phyloP scores from a whole-genome alignment of 371 early-diverging fungal species.

The Lichtheimia corymbifera region DNA sequence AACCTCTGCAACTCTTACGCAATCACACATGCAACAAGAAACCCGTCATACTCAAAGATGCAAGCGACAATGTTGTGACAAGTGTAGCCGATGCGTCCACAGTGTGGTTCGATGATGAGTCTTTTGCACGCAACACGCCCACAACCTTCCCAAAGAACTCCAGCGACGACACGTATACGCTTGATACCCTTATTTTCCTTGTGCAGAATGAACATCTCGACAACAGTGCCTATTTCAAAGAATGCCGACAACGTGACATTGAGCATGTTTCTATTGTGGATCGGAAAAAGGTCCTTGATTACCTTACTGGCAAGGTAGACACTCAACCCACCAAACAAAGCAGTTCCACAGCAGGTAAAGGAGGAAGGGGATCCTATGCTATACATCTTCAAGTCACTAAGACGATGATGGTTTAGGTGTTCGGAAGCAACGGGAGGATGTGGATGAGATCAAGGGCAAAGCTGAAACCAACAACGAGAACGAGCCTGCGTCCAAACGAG shows the following conservation, averaged over 20 bases:
- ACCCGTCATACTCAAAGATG: slow-evolving; percentile 50
- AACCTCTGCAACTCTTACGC: slow-evolving; percentile 62
- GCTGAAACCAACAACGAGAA: background rate
- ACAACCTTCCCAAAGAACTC: slow-evolving; percentile 60
- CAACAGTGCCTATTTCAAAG: slow-evolving; percentile 74
- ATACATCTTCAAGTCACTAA: background rate
- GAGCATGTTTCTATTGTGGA: slow-evolving; percentile 76
- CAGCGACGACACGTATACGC: slow-evolving; percentile 63
- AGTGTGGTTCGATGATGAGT: slow-evolving; percentile 54
- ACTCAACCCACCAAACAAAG: slow-evolving; percentile 42
- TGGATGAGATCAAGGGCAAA: background rate
- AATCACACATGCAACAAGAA: slow-evolving; percentile 62
- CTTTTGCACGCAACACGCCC: slow-evolving; percentile 59
- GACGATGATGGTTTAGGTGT: background rate
- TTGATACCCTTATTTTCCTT: slow-evolving; percentile 79
- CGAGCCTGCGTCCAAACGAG: background rate
- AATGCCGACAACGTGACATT: slow-evolving; percentile 60
- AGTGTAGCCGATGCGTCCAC: slow-evolving; percentile 58
- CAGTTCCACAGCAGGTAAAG: background rate
- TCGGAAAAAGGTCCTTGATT: slow-evolving; percentile 69
- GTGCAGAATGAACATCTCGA: slow-evolving; percentile 63
- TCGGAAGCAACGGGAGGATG: background rate
- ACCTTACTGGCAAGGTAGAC: slow-evolving; percentile 69
- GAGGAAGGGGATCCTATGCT: background rate
- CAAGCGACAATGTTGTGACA: slow-evolving; percentile 41